Base-by-base conservation (phyloP, 306 rosid species). In the Casuarina equisetifolia region DNA sequence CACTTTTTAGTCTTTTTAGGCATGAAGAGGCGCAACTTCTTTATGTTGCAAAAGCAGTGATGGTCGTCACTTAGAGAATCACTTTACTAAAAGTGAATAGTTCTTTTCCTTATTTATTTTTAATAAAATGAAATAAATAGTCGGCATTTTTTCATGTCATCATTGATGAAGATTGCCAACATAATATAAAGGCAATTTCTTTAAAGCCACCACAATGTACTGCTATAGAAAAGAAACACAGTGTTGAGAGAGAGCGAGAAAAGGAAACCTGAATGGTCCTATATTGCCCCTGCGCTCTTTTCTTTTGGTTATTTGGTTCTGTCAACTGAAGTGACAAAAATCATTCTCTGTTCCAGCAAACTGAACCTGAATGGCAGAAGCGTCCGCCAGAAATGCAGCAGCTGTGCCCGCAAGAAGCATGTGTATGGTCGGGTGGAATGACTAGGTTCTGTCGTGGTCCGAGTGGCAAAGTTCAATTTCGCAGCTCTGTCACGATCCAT, bases 1-100 rank as follows among this genome's bases (percentile, higher is more conserved):
- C 20, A 13, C 74, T 83, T 84, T 85, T 76, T 75, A 75, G 83
- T 9, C 91, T 88, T 85, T 88, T 83, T 74, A 88, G 86, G 87
- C 89, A 83, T 68, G 64, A 81, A 75, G 43, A 44, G 19, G 38
- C 38, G 42, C 11, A 42, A 59, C 32, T 35, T 38, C 50, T 49
- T 64, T 48, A 76, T 76, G 64, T 44, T 74, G 43, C 17, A 74
- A 58, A 74, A 43, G 74, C 50, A 49, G 44, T 74, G 77, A 69
- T 20, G 51, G 40, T 44, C 68, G 84, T 84, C 86, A 84, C 86
- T 82, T 74, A 73, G 68, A 80, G 73, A 74, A 78, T n/a, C 53
- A 38, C 70, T 45, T 68, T 72, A 19, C 50, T 12, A 70, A 72
- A 81, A 78, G 81, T 74, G 46, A 38, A 20, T 35, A 58, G 58